Conservation (phyloP, 2,329 filamentous ascomycete species). For the Paecilomyces formosus region DNA sequence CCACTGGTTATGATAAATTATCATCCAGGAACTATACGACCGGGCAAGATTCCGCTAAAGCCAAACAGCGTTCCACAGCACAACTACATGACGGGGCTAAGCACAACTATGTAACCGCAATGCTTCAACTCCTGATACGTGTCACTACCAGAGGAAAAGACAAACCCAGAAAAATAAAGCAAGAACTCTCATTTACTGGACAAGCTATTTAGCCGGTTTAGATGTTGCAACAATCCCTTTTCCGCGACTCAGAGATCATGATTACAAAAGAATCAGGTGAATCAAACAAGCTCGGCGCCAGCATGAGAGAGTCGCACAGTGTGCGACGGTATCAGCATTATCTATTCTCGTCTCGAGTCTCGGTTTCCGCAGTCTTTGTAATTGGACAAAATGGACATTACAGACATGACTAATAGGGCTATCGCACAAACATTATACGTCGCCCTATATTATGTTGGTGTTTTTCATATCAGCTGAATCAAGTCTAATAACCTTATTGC, state of each 20-base stretch:
- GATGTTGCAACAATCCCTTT: neutral
- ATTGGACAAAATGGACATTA: neutral
- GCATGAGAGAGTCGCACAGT: neutral
- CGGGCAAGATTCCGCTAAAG: neutral
- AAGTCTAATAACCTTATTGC: neutral
- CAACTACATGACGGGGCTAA: neutral
- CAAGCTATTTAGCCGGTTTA: neutral
- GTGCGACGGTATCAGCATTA: neutral
- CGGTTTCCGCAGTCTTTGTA: neutral
- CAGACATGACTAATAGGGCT: neutral
- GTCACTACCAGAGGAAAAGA: neutral
- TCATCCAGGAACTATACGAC: neutral
- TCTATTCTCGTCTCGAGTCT: neutral
- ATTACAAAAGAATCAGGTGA: neutral
- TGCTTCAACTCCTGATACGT: neutral
- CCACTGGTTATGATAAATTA: neutral
- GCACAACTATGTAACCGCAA: neutral
- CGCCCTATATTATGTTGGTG: neutral
- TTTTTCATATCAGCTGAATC: neutral
- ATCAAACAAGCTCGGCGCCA: neutral
- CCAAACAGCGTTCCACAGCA: neutral
- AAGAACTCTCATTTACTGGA: neutral
- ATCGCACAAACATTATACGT: neutral
- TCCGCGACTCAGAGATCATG: neutral
- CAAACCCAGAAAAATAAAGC: neutral